Evolutionary conservation across 2,329 filamentous ascomycete genomes (phyloP).

Genomic region (Xylaria sp.): DNA sequence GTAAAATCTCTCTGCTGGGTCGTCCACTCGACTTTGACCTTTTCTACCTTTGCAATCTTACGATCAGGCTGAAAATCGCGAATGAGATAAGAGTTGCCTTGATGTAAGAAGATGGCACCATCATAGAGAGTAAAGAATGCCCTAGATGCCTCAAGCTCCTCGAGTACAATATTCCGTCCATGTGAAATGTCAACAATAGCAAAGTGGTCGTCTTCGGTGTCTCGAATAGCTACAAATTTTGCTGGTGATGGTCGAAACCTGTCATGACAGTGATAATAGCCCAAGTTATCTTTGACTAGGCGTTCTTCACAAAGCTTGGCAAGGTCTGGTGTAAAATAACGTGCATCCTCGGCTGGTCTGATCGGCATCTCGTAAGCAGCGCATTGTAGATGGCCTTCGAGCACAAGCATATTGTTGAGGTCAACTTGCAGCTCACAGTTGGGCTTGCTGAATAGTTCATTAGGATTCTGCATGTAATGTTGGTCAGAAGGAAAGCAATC

Average conservation of each 20-base stretch:
- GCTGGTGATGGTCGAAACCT: conserved; percentile 86
- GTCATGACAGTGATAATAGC: conserved; percentile 89
- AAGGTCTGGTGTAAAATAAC: conserved; percentile 81
- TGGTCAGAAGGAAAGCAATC: conserved; percentile 92
- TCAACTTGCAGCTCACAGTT: conserved; percentile 91
- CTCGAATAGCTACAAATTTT: conserved; percentile 82
- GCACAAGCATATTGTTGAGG: conserved; percentile 85
- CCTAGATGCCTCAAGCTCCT: conserved; percentile 95
- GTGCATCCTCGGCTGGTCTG: conserved; percentile 71
- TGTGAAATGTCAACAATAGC: conserved; percentile 90
- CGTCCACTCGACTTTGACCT: conserved; percentile 92
- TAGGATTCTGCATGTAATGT: conserved; percentile 95
- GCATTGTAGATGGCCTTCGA: conserved; percentile 94
- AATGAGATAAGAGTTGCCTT: conserved; percentile 91
- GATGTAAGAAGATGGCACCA: conserved; percentile 94
- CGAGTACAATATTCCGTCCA: conserved; percentile 81
- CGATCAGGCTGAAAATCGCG: conserved; percentile 83
- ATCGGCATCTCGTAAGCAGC: conserved; percentile 96
- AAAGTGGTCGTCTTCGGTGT: conserved; percentile 89
- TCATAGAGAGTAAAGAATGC: conserved; percentile 97
- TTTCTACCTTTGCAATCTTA: conserved; percentile 84
- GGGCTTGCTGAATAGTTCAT: conserved; percentile 89
- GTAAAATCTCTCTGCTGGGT: conserved; percentile 93
- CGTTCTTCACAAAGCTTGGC: conserved; percentile 73
- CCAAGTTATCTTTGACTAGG: conserved; percentile 73